A percentile compares a stretch with the other conserved stretches of the same genome.
Evolutionary conservation across 257 asterid species (phyloP).

Genomic region (Eustoma russellianum): DNA sequence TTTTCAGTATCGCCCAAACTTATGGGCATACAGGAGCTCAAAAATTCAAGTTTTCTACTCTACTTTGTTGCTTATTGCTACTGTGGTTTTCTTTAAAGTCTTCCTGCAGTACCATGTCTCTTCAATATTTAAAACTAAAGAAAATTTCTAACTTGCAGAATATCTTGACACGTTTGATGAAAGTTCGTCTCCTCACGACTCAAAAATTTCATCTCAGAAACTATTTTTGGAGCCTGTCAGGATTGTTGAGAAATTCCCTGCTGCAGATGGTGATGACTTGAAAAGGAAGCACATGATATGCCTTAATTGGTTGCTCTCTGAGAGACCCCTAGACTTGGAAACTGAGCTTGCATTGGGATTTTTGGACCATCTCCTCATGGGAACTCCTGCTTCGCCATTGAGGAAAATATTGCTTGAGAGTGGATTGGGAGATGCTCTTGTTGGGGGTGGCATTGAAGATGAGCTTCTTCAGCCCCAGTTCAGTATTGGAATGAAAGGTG

Average conservation of each 20-base stretch:
- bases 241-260: slow-evolving; percentile 85
- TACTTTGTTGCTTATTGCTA: too few relatives aligned
- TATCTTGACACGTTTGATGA: slow-evolving; percentile 84
- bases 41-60: too few relatives aligned
- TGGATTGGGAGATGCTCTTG: slow-evolving; percentile 90
- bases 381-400: slow-evolving; percentile 98
- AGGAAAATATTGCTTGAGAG: slow-evolving; percentile 91
- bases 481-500: slow-evolving; percentile 93
- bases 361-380: slow-evolving; percentile 81
- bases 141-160: slow-evolving; percentile 41
- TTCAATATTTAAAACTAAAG: too few relatives aligned
- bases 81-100: too few relatives aligned
- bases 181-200: slow-evolving; percentile 76
- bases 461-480: slow-evolving; percentile 99
- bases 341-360: slow-evolving; percentile 89
- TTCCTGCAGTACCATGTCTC: too few relatives aligned
- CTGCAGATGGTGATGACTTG: slow-evolving; percentile 77
- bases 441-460: slow-evolving; percentile 97
- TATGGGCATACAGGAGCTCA: too few relatives aligned
- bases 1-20: too few relatives aligned
- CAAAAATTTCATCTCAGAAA: slow-evolving; percentile 62
- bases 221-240: slow-evolving; percentile 71
- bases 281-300: slow-evolving; percentile 95
- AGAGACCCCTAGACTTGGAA: slow-evolving; percentile 83
- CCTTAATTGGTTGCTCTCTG: slow-evolving; percentile 92